A percentile compares a stretch with the other conserved stretches of the same genome.
These are phyloP conservation scores for Debaryomyces tyrocola DNA, from an alignment of 805 yeast genomes.

Conservation along the genomic window DNA sequence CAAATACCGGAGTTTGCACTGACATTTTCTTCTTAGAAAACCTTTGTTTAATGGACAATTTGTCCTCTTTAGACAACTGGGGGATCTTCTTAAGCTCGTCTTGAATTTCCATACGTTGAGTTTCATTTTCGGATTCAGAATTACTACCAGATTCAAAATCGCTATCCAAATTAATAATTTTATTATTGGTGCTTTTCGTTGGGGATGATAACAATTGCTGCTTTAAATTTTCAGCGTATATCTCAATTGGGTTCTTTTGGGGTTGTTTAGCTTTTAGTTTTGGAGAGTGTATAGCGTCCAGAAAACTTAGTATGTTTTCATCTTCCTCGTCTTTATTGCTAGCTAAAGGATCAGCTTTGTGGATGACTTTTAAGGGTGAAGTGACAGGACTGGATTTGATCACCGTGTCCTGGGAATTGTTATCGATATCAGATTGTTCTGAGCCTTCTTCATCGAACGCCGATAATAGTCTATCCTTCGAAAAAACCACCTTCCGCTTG, in stretches of 20 bases:
- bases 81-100: conserved; percentile 22
- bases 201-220: conserved; percentile 27
- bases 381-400: conserved; percentile 31
- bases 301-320: background rate
- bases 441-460: conserved; percentile 32
- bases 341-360: conserved; percentile 6
- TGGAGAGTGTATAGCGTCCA: background rate
- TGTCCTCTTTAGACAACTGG: conserved; percentile 31
- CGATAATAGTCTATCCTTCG: conserved; percentile 29
- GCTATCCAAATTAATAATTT: conserved; percentile 26
- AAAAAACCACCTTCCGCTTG: conserved; percentile 22
- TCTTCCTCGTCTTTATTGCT: background rate
- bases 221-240: conserved; percentile 34
- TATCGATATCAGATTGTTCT: conserved; percentile 13
- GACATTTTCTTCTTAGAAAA: conserved; percentile 23
- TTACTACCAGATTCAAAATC: conserved; percentile 20
- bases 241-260: conserved; percentile 30
- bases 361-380: conserved; percentile 22
- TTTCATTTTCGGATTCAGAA: conserved; percentile 10
- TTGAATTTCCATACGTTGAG: conserved; percentile 8
- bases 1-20: conserved; percentile 5
- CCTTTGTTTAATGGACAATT: conserved; percentile 30
- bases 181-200: conserved; percentile 6
- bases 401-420: conserved; percentile 8
- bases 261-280: background rate